Conservation (phyloP, 1,139 yeast species). For the Spathaspora sp. region DNA sequence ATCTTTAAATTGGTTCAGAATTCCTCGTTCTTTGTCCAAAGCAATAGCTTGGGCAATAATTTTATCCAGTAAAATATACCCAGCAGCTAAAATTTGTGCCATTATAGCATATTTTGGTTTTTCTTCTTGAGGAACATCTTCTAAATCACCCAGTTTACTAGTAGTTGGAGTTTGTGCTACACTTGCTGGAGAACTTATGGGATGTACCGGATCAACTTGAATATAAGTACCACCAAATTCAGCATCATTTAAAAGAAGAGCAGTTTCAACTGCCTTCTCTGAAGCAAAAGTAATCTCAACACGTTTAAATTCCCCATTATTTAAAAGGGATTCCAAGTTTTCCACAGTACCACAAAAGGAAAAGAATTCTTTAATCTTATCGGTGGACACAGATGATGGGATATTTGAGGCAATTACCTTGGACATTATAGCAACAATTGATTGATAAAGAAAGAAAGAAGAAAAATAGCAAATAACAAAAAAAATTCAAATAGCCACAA, state of each 20-base stretch:
- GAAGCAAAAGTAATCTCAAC: constrained; percentile 54
- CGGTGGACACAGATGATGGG: constrained; percentile 52
- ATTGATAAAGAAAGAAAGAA: not conserved
- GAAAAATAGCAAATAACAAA: not conserved
- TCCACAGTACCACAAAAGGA: constrained; percentile 73
- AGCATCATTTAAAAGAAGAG: constrained; percentile 69
- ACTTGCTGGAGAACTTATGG: constrained; percentile 14
- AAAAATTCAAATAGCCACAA: not conserved
- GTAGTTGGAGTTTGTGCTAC: constrained; percentile 21
- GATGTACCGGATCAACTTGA: constrained; percentile 39
- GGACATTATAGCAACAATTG: constrained; percentile 24
- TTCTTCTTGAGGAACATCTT: constrained; percentile 69
- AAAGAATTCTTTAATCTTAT: constrained; percentile 67
- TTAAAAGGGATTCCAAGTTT: constrained; percentile 8
- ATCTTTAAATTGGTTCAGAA: constrained; percentile 52
- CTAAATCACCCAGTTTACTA: constrained; percentile 29
- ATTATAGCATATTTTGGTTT: constrained; percentile 76
- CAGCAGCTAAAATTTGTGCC: constrained; percentile 74
- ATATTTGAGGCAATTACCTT: constrained; percentile 59
- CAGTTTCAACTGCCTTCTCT: constrained; percentile 69
- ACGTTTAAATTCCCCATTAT: constrained; percentile 29
- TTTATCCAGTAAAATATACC: constrained; percentile 65
- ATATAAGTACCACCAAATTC: constrained; percentile 63
- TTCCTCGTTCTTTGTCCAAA: constrained; percentile 66
- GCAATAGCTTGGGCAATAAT: constrained; percentile 59